Evolutionary conservation across 2,329 filamentous ascomycete genomes (phyloP), one percentile per base, ranked within the genome.

Genomic region (Graphilbum sp.): DNA sequence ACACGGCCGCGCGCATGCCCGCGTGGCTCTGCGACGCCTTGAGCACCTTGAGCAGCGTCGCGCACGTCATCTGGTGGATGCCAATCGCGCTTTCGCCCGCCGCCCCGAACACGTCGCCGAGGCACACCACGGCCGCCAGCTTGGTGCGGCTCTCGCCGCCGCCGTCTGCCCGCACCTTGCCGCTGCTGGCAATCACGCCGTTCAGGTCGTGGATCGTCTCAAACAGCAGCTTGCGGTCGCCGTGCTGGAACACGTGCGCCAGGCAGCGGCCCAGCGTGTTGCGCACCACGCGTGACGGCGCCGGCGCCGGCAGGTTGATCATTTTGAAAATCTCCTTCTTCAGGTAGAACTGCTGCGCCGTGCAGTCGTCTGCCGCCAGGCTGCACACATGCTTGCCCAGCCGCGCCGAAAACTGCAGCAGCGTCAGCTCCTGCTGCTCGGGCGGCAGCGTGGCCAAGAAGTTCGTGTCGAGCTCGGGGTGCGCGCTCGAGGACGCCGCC

Each of bases 301-400:
- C 72, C 40, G 88, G 88, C 31, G 84, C 70, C 35, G 75, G 56
- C 30, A 98, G 72, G 51, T 79, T 86, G 55, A 98, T 72, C 54
- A 98, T 80, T 60, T 94, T 85, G 57, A 96, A 83, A 47, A 95
- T 70, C 66, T 96, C 86, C 56, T 83, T 87, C 61, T 95, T 95
- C 50, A 98, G 69, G 54, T 84, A 83, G 50, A 86, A 76, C 58
- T 98, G 90, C 60, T 95, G 82, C 12, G 82, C 73, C 18, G 83
- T 88, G 47, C 87, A 81, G 53, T 82, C 81, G 48, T 94, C 84
- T 44, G 75, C 67, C 38, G 75, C 72, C 34, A 96, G 70, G 15
- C 64, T 64, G 38, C 76, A 67, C 33, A 93, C 81, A 66, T 95
- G 82, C 48, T 79, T 80, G 45, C 76, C 79, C 40, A 98, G 68